A percentile compares a stretch with the other conserved stretches of the same genome.
These are phyloP conservation scores for Calcarisporium arbuscula DNA, from an alignment of 2,329 filamentous ascomycete species.

Conservation along the genomic window DNA sequence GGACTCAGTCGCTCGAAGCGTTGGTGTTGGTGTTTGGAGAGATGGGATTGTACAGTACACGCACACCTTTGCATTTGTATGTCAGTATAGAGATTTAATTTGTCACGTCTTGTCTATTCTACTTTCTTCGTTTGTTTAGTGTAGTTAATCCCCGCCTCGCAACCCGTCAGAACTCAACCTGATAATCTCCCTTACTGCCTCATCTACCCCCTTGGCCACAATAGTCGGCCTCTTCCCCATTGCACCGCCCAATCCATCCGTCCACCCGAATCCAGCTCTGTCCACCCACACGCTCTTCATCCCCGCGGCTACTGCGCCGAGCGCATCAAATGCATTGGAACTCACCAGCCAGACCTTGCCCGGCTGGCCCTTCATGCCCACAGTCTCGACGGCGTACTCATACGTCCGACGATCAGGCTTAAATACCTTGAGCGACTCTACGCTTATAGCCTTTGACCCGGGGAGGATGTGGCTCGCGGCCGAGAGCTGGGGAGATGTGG, in stretches of 20 bases:
- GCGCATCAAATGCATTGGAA: conserved; percentile 67
- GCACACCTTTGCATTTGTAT: too few relatives aligned
- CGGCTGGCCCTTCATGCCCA: conserved; percentile 38
- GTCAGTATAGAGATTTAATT: too few relatives aligned
- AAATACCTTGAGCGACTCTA: conserved; percentile 53
- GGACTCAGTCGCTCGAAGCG: too few relatives aligned
- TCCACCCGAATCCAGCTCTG: conserved; percentile 55
- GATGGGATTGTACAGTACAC: too few relatives aligned
- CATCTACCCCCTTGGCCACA: conserved; percentile 48
- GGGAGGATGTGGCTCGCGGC: conserved; percentile 39
- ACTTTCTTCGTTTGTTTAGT: too few relatives aligned
- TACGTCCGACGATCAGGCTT: conserved; percentile 63
- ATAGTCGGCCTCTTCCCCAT: conserved; percentile 42
- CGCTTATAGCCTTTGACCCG: conserved; percentile 44
- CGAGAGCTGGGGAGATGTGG: conserved; percentile 48
- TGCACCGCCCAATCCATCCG: conserved; percentile 50
- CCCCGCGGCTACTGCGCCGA: conserved; percentile 56
- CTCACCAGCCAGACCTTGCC: conserved; percentile 61
- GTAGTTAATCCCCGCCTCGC: too few relatives aligned
- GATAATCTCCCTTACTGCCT: conserved; percentile 40
- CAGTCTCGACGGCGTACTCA: conserved; percentile 45
- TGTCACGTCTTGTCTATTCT: too few relatives aligned
- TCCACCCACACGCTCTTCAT: conserved; percentile 64
- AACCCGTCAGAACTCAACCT: too few relatives aligned
- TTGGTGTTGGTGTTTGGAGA: too few relatives aligned